These are phyloP conservation scores for Pyrus bretschneideri DNA, from an alignment of 306 rosid species.

Conservation along the genomic window DNA sequence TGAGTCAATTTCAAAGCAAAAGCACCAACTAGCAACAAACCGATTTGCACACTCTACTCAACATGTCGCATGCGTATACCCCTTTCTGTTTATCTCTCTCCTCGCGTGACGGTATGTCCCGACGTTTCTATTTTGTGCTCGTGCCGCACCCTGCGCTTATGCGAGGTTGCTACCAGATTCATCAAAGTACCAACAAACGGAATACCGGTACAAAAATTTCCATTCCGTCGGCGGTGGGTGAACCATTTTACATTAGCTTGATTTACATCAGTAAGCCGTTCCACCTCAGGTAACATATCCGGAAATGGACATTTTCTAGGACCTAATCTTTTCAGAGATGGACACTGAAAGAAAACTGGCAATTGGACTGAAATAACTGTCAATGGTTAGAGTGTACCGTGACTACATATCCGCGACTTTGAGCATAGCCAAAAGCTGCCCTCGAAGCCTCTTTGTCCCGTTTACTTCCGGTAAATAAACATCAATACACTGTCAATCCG, in stretches of 20 bases:
- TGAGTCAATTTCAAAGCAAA: not conserved
- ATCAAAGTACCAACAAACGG: not conserved
- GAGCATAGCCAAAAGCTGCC: slow-evolving; percentile 24
- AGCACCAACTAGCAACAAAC: not conserved
- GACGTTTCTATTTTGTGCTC: not conserved
- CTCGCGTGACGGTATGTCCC: not conserved
- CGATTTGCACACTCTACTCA: not conserved
- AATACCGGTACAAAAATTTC: not conserved
- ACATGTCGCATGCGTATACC: too few relatives aligned
- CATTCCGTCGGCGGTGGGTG: slow-evolving; percentile 20
- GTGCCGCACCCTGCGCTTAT: not conserved
- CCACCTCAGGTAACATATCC: slow-evolving; percentile 22
- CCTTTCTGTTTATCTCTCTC: not conserved
- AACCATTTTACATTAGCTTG: slow-evolving; percentile 21
- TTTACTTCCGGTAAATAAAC: slow-evolving; percentile 21
- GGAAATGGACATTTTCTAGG: slow-evolving; percentile 9
- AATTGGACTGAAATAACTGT: slow-evolving; percentile 13
- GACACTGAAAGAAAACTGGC: slow-evolving; percentile 12
- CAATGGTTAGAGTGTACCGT: slow-evolving; percentile 24
- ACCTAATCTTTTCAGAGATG: slow-evolving; percentile 18
- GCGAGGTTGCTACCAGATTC: too few relatives aligned
- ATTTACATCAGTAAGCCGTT: slow-evolving; percentile 36
- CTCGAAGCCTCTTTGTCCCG: slow-evolving; percentile 13
- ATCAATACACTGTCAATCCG: slow-evolving; percentile 11
- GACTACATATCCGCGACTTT: slow-evolving; percentile 12